Evolutionary conservation across 2,329 filamentous ascomycete genomes (phyloP), one percentile per base, ranked within the genome.

Genomic region (Epichloe festucae): DNA sequence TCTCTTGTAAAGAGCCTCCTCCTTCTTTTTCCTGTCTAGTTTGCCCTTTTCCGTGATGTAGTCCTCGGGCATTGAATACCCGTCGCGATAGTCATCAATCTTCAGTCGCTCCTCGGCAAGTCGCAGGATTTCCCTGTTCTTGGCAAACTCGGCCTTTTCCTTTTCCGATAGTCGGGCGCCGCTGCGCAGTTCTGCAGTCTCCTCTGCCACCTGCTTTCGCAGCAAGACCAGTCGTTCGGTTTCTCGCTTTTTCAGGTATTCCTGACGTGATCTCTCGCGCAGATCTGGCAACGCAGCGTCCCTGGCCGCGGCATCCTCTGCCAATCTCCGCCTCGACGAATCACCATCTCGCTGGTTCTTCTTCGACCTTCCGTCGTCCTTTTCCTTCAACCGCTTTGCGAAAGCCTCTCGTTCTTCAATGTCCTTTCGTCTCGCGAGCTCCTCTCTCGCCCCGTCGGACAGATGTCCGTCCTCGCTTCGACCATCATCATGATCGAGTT

Each of bases 11-110:
- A 98, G 75, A 0, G 87, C 88, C 23, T 94, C 87, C 56, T 93
- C 81, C 65, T 97, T 97, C 64, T 87, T 86, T 65, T 86, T 89
- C 59, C 78, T 77, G 63, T 95, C 87, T 55, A 95, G 84, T 63
- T 94, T 93, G 21, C 89, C 89, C 68, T 91, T 90, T 64, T 94
- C 89, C 0, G 87, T 95, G 55, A 95, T 91, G 63, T 95, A 95
- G 65, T 96, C 89, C 57, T 96, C 90, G 0, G 91, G 93, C 72
- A 98, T 84, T 57, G 84, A 78, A 68, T 97, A 98, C 2, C 91
- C 91, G 70, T 96, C 90, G 19, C 84, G 79, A 65, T 95, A 83
- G 59, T 97, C 91, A 63, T 97, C 90, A 56, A 98, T 95, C 43
- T 80, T 79, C 51, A 91, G 72, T 21, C 91, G 78, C 65, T 94